phyloP scores from a whole-genome alignment of 805 yeast species.

The Wickerhamomyces chaumierensis region DNA sequence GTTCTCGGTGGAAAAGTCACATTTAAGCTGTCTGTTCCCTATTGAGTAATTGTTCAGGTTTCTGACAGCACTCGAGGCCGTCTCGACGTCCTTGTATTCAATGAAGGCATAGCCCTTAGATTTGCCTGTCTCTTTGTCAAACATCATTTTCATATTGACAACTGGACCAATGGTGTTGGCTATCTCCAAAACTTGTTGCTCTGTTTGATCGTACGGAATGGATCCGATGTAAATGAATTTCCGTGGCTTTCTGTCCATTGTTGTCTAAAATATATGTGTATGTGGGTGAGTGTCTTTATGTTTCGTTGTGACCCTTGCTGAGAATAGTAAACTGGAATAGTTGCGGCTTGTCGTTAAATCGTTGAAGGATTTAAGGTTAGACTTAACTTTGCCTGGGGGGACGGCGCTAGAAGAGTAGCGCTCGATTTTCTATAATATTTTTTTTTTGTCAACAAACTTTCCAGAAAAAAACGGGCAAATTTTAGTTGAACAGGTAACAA shows the following conservation, averaged over 20 bases:
- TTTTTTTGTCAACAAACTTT: too few relatives aligned
- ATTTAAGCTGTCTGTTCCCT: constrained; percentile 61
- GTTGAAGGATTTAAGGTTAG: too few relatives aligned
- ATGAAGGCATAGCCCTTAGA: constrained; percentile 88
- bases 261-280: not conserved
- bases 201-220: constrained; percentile 88
- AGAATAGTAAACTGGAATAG: too few relatives aligned
- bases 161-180: constrained; percentile 88
- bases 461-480: too few relatives aligned
- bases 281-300: too few relatives aligned
- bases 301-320: too few relatives aligned
- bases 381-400: too few relatives aligned
- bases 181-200: constrained; percentile 81
- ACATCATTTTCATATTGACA: constrained; percentile 57
- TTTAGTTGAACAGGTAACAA: too few relatives aligned
- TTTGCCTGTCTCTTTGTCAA: constrained; percentile 82
- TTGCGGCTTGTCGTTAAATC: too few relatives aligned
- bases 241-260: constrained; percentile 18
- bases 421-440: too few relatives aligned
- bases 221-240: constrained; percentile 67
- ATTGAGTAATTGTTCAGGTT: constrained; percentile 71
- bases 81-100: constrained; percentile 64
- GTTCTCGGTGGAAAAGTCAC: constrained; percentile 59
- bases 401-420: too few relatives aligned
- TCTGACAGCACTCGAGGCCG: constrained; percentile 85